A percentile compares a stretch with the other conserved stretches of the same genome.
Conservation (phyloP, 1,139 yeast species). For the Hanseniaspora gamundiae region DNA sequence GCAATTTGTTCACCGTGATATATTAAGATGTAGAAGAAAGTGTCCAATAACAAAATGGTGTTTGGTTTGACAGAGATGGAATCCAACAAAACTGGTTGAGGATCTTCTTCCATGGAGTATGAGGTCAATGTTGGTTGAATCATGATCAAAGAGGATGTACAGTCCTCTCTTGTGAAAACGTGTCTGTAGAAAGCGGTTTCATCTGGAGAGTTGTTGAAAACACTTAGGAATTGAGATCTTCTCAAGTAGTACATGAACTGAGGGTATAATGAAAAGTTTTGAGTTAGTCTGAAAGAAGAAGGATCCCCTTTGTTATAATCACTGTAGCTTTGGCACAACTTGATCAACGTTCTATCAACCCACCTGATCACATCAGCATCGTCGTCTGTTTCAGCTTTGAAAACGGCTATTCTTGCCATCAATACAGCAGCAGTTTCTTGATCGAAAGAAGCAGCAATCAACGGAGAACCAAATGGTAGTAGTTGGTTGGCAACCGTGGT, state of each 20-base stretch:
- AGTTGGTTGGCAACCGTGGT: constrained; percentile 72
- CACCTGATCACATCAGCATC: constrained; percentile 69
- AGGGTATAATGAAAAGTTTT: constrained; percentile 75
- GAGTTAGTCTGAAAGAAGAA: constrained; percentile 63
- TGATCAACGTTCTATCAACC: constrained; percentile 75
- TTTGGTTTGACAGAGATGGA: constrained; percentile 88
- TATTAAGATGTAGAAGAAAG: constrained; percentile 90
- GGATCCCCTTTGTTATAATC: constrained; percentile 73
- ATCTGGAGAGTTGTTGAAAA: constrained; percentile 95
- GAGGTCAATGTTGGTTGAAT: constrained; percentile 92
- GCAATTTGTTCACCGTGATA: constrained; percentile 94
- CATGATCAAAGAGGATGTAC: constrained; percentile 89
- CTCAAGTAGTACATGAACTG: constrained; percentile 93
- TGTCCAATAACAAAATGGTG: constrained; percentile 75
- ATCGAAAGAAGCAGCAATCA: constrained; percentile 62
- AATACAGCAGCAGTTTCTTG: constrained; percentile 98
- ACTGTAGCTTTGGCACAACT: constrained; percentile 78
- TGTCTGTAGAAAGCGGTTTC: constrained; percentile 97
- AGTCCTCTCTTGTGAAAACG: constrained; percentile 80
- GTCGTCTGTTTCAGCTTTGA: constrained; percentile 72
- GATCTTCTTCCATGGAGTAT: constrained; percentile 73
- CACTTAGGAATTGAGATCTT: constrained; percentile 92
- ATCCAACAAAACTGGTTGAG: constrained; percentile 89
- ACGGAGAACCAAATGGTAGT: constrained; percentile 38
- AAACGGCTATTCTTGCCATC: constrained; percentile 88